Evolutionary conservation across 2,329 filamentous ascomycete genomes (phyloP), one percentile per base, ranked within the genome.

Genomic region (Bipolaris victoriae): DNA sequence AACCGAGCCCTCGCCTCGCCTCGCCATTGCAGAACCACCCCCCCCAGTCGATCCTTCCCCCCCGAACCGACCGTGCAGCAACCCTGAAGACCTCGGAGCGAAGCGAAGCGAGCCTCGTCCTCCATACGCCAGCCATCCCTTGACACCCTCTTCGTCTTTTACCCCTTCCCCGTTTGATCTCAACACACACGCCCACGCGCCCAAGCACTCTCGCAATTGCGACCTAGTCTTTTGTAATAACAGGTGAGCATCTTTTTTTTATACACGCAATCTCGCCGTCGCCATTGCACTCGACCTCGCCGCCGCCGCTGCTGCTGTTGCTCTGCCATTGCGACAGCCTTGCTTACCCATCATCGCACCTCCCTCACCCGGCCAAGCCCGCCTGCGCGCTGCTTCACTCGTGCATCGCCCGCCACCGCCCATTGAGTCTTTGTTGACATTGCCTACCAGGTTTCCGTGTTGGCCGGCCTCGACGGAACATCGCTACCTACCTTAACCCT

Each of bases 381-480:
- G 44, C 53, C 35, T 33, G 35, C 36, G 13, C 13, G 18, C 26
- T 22, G 26, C 39, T n/a, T 18, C 16, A 36, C 11, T 16, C 18
- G 22, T 13, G 35, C 47, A n/a, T 45, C 54, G 31, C 47, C 35
- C 7, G 18, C 46, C 37, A 41, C 18, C 33, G 33, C 22, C 39
- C 39, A 39, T 55, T 45, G 43, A 52, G 16, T 39, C 9, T 48
- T 52, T 52, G 47, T 56, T 60, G 52, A 61, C 62, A 44, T 49
- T 56, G 58, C 13, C 36, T 10, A 15, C 54, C 50, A 70, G 66
- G 58, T 65, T 72, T 71, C 68, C 69, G 67, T 71, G 64, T 72
- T 71, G 69, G 70, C 70, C 71, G 68, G 68, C 68, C 68, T 70
- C 59, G 53, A 70, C 72, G 65, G 63, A 73, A 65, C 63, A 66